phyloP scores from a whole-genome alignment of 768 basidiomycete species.

The Coprinopsis marcescibilis region DNA sequence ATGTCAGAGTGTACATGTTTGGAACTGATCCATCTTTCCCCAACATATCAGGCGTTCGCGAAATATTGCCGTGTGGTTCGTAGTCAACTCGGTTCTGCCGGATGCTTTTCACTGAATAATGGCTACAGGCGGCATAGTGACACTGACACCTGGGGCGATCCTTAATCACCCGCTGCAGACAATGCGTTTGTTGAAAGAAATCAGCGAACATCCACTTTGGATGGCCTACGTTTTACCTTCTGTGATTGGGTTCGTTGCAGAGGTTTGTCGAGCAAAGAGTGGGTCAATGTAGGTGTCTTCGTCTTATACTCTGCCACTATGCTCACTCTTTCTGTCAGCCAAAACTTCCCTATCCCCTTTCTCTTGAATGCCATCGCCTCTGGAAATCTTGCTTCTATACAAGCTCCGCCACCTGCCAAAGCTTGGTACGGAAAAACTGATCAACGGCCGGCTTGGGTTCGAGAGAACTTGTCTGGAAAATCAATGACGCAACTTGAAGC shows the following conservation, averaged over 20 bases:
- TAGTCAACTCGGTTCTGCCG: conserved; percentile 1
- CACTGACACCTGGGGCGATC: conserved; percentile 62
- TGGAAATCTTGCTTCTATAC: conserved; percentile 49
- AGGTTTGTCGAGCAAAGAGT: conserved; percentile 27
- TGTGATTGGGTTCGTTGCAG: conserved; percentile 50
- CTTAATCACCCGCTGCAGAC: conserved; percentile 45
- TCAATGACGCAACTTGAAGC: conserved; percentile 33
- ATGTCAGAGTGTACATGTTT: conserved; percentile 58
- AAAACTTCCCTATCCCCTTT: conserved; percentile 31
- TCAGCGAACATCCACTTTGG: conserved; percentile 64
- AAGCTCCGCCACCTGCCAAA: conserved; percentile 37
- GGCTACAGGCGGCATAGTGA: conserved; percentile 62
- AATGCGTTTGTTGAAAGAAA: conserved; percentile 40
- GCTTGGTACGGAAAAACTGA: conserved; percentile 18
- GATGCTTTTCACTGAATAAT: not conserved
- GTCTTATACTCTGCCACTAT: not conserved
- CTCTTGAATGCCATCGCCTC: conserved; percentile 47
- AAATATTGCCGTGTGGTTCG: conserved; percentile 66
- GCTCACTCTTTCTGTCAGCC: conserved; percentile 22
- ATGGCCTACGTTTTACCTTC: conserved; percentile 59
- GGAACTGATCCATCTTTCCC: conserved; percentile 54
- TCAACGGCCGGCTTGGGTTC: conserved; percentile 30
- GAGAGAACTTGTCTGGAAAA: conserved; percentile 25
- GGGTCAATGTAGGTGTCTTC: not conserved
- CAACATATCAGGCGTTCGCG: conserved; percentile 53